Base-by-base conservation (phyloP, 2,329 filamentous ascomycete species). In the Thyridium curvatum region DNA sequence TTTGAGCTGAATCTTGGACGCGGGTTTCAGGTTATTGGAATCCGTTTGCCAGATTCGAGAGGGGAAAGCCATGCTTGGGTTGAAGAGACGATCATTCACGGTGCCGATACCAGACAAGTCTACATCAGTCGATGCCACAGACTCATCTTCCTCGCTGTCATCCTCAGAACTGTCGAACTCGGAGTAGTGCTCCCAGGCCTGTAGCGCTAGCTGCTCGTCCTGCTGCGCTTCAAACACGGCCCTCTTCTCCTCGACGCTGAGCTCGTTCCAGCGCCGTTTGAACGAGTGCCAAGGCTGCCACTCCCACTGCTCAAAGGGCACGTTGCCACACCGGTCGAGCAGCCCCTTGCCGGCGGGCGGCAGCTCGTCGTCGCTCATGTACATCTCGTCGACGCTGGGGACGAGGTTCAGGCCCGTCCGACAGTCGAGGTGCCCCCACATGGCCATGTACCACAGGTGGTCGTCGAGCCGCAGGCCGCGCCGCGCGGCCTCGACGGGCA, bases 381-480 rank as follows among this genome's bases (percentile, higher is more conserved):
- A 71, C 47, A 71, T 63, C 51, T 77, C 68, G 35, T 72, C 66
- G 36, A 66, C 55, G 9, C 58, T 64, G 3, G 75, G 72, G 0
- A 69, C 64, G 5, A 76, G 50, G 52, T 79, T 71, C 45, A 63
- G 54, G 35, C 74, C 68, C 2, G 67, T 75, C 4, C 53, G 35
- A 37, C 65, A 68, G 55, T 84, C 68, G 18, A 82, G 61, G 52
- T 73, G 73, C 1, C 84, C 84, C 66, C 75, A 86, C 13, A 75
- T 44, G 47, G 80, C 65, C 69, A 85, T 80, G 41, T 71, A 62
- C 12, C 34, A 80, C 14, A 46, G 12, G 48, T 74, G 66, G 12
- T 63, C 44, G 39, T 79, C 65, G n/a, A 86, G 54, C 16, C 67
- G 46, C 28, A 85, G 52, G 1, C 65, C 54, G 13, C 83, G 62